Evolutionary conservation across 1,284 basidiomycete species (phyloP).

Genomic region (Somion occarium): DNA sequence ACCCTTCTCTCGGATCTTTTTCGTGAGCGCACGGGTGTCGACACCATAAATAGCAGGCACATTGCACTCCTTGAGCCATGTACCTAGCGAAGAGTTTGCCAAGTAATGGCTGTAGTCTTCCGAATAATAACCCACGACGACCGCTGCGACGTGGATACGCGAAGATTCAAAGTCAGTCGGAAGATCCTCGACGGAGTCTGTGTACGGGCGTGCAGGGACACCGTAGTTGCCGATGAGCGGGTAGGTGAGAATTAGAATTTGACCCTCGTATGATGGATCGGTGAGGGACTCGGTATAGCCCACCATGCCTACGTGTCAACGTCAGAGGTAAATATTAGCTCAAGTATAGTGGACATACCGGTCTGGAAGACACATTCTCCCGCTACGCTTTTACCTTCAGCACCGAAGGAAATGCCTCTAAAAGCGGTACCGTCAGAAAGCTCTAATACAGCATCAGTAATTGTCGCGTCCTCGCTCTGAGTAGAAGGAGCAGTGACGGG

Average conservation of each 20-base stretch:
- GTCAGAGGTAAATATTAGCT: neutral
- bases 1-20: slow-evolving; percentile 93
- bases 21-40: slow-evolving; percentile 96
- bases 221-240: slow-evolving; percentile 98
- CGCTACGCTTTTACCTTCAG: slow-evolving; percentile 84
- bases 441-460: slow-evolving; percentile 74
- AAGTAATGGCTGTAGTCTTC: slow-evolving; percentile 96
- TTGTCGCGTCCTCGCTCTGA: slow-evolving; percentile 18
- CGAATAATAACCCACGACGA: slow-evolving; percentile 93
- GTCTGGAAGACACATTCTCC: slow-evolving; percentile 99
- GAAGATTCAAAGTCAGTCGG: slow-evolving; percentile 91
- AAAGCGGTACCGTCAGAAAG: slow-evolving; percentile 89
- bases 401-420: slow-evolving; percentile 92
- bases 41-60: slow-evolving; percentile 96
- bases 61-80: slow-evolving; percentile 95
- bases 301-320: slow-evolving; percentile 78
- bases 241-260: slow-evolving; percentile 97
- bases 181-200: slow-evolving; percentile 53
- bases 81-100: slow-evolving; percentile 81
- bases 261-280: slow-evolving; percentile 97
- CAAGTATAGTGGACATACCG: slow-evolving; percentile 46
- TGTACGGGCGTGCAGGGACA: slow-evolving; percentile 75
- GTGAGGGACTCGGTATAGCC: slow-evolving; percentile 99
- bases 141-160: slow-evolving; percentile 88
- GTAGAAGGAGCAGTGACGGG: slow-evolving; percentile 47